Evolutionary conservation across 2,329 filamentous ascomycete genomes (phyloP), one percentile per base, ranked within the genome.

Genomic region (Hymenoscyphus scutula): DNA sequence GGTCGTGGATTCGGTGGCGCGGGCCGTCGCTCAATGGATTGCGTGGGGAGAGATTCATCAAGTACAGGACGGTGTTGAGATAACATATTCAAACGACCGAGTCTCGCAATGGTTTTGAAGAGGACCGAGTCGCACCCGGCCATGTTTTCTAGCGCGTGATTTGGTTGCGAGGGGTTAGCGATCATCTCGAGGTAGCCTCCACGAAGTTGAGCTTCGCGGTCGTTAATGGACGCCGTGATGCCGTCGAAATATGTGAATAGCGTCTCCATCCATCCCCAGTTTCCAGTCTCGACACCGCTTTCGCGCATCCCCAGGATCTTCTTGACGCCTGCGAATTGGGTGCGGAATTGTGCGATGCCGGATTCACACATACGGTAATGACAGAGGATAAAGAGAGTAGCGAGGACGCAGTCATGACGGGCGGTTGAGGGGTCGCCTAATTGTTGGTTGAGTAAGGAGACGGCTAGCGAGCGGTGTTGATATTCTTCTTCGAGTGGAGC

Each of bases 191-290:
- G 75, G 58, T 83, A 84, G 37, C 82, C 80, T 29, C 84, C 84
- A 41, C 82, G 81, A 19, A 97, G 84, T 74, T 96, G 91, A 32
- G 90, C 87, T 76, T 97, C 93, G 58, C 93, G 87, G 76, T 97
- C 91, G 70, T 97, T 97, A 73, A 96, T 91, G 59, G 90, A 93
- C 45, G 91, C 91, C 0, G 92, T 92, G 78, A 97, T 91, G 61
- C 93, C 91, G 75, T 97, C 94, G 73, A 96, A 96, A 82, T 94
- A 96, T 37, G 91, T 95, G 73, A 97, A 97, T 69, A 97, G 87
- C 51, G 91, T 88, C 71, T 96, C 91, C 79, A 97, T 94, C 93
- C 93, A 97, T 13, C 88, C 86, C 63, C 91, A 89, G 64, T 92
- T 90, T 58, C 86, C 79, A 13, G 80, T 80, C 54, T 84, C 75